phyloP scores from a whole-genome alignment of 139 green algal genomes.

The Chlorella sp. region DNA sequence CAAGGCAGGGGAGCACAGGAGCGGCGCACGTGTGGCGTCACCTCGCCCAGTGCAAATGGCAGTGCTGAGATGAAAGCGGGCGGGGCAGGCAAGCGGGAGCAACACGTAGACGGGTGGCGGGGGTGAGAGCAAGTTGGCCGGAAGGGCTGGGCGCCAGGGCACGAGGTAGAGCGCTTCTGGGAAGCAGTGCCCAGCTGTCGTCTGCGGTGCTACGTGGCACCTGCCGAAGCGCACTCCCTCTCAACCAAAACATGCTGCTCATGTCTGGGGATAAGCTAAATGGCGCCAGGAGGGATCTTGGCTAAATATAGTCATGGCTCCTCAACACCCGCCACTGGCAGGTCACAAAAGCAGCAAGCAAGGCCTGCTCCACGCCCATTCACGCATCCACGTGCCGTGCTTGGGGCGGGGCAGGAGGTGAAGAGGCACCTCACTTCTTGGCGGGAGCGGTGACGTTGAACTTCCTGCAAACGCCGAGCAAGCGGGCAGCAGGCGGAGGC shows the following conservation, averaged over 20 bases:
- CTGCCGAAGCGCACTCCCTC: too few relatives aligned
- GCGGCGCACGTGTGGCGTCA: background rate
- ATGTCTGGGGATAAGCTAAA: too few relatives aligned
- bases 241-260: too few relatives aligned
- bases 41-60: background rate
- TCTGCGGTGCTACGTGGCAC: too few relatives aligned
- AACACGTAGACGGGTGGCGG: background rate
- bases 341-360: too few relatives aligned
- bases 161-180: too few relatives aligned
- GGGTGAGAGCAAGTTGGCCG: background rate
- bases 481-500: background rate
- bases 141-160: too few relatives aligned
- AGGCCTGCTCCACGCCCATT: too few relatives aligned
- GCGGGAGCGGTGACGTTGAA: conserved; percentile 48
- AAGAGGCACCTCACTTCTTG: conserved; percentile 36
- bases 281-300: too few relatives aligned
- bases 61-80: background rate
- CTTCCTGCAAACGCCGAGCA: conserved; percentile 1
- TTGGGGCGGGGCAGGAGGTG: background rate
- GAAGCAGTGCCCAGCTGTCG: too few relatives aligned
- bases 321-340: background rate
- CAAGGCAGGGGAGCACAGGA: background rate
- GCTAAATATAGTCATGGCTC: background rate
- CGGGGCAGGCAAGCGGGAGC: background rate
- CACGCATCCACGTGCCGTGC: too few relatives aligned